These are phyloP conservation scores for Hygrocybe punicea DNA, from an alignment of 768 basidiomycete genomes.

Conservation along the genomic window DNA sequence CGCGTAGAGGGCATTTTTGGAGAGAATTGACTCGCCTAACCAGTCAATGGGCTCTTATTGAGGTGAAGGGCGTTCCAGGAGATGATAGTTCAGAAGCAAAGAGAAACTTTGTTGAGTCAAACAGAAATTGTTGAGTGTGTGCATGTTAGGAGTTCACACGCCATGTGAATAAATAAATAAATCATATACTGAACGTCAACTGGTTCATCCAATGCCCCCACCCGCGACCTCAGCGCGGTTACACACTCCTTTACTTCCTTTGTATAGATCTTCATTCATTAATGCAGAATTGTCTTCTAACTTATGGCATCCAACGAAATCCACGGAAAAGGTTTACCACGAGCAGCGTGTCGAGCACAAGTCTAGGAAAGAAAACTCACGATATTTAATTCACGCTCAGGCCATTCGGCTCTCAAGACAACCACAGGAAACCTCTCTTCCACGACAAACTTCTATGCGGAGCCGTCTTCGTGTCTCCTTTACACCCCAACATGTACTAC, in stretches of 20 bases:
- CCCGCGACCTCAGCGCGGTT: background rate
- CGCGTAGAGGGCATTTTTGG: slow-evolving; percentile 26
- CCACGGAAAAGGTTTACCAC: background rate
- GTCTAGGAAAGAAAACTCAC: background rate
- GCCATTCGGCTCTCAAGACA: background rate
- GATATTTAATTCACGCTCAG: background rate
- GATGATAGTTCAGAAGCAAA: background rate
- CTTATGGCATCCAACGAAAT: background rate
- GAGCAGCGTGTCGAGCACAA: background rate
- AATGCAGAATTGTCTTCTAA: background rate
- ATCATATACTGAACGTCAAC: too few relatives aligned
- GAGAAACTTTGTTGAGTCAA: too few relatives aligned
- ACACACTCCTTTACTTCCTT: slow-evolving; percentile 2
- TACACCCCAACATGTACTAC: background rate
- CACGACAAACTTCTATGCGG: background rate
- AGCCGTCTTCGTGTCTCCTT: background rate
- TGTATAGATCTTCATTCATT: background rate
- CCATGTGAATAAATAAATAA: too few relatives aligned
- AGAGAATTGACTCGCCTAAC: background rate
- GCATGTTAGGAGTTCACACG: too few relatives aligned
- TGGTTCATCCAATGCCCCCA: background rate
- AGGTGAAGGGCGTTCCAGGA: background rate
- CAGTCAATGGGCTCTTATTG: background rate
- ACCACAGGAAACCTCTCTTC: background rate
- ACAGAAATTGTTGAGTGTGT: background rate